Percentiles rank a stretch among this genome's conserved stretches.
phyloP scores from a whole-genome alignment of 495 filamentous ascomycete genomes.

The Penicillium antarcticum region DNA sequence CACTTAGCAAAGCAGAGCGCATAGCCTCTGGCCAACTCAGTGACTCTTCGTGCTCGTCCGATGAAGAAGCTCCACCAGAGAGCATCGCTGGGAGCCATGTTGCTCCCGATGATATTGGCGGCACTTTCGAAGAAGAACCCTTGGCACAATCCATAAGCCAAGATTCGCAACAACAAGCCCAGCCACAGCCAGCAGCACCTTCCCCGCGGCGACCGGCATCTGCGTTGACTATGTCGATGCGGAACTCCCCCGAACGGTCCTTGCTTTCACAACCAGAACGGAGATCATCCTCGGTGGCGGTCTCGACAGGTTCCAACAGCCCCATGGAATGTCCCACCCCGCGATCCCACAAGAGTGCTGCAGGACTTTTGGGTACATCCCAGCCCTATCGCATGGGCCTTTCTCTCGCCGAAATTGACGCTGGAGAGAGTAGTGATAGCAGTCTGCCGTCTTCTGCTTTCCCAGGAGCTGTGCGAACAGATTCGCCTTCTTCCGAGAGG shows the following conservation, averaged over 20 bases:
- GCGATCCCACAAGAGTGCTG: slow-evolving; percentile 72
- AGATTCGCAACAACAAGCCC: slow-evolving; percentile 3
- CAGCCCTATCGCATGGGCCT: slow-evolving; percentile 66
- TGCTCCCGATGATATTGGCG: background rate
- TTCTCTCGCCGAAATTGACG: slow-evolving; percentile 73
- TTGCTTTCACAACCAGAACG: slow-evolving; percentile 33
- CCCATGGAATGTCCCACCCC: slow-evolving; percentile 90
- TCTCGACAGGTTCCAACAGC: slow-evolving; percentile 79
- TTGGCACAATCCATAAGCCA: slow-evolving; percentile 2
- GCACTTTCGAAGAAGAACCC: slow-evolving; percentile 1
- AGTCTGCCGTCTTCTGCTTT: slow-evolving; percentile 82
- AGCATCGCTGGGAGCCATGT: slow-evolving; percentile 1
- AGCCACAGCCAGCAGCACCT: slow-evolving; percentile 15
- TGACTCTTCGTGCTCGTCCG: slow-evolving; percentile 63
- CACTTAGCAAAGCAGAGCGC: slow-evolving; percentile 82
- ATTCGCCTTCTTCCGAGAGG: slow-evolving; percentile 87
- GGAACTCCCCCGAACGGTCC: slow-evolving; percentile 35
- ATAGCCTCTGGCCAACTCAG: slow-evolving; percentile 83
- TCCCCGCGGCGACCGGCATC: slow-evolving; percentile 30
- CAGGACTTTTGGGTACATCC: slow-evolving; percentile 59
- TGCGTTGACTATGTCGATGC: slow-evolving; percentile 42
- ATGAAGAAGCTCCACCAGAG: slow-evolving; percentile 43
- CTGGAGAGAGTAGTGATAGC: slow-evolving; percentile 77
- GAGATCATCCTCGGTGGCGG: slow-evolving; percentile 57
- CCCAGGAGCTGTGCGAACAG: slow-evolving; percentile 66